Conservation (phyloP, 2,329 filamentous ascomycete species). For the Verticillium tricorpus region DNA sequence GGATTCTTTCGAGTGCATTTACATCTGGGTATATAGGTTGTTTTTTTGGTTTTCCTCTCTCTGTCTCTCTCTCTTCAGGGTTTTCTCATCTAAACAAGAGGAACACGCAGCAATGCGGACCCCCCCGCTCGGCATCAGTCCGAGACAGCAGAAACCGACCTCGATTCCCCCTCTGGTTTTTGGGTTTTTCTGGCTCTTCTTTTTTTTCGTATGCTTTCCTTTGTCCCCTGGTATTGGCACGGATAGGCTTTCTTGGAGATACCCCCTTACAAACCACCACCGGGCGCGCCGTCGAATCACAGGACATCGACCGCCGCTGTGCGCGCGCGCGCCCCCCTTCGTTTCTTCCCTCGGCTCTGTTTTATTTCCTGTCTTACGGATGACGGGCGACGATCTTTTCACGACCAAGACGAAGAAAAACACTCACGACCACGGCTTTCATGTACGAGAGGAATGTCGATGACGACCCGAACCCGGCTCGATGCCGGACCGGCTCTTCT, state of each 20-base stretch:
- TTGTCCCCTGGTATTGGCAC: conserved; percentile 31
- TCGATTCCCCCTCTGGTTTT: conserved; percentile 35
- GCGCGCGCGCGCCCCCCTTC: background rate
- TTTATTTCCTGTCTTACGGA: conserved; percentile 37
- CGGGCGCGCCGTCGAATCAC: conserved; percentile 33
- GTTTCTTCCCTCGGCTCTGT: conserved; percentile 21
- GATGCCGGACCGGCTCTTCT: conserved; percentile 23
- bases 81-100: conserved; percentile 44
- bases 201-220: conserved; percentile 22
- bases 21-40: conserved; percentile 46
- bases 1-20: conserved; percentile 48
- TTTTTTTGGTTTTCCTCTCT: conserved; percentile 26
- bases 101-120: conserved; percentile 62
- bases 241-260: conserved; percentile 37
- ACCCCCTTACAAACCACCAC: conserved; percentile 26
- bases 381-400: conserved; percentile 41
- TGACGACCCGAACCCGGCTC: conserved; percentile 21
- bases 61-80: conserved; percentile 21
- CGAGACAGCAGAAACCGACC: conserved; percentile 40
- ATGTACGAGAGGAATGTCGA: conserved; percentile 17
- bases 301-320: background rate
- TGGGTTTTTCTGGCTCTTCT: background rate
- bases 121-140: conserved; percentile 37
- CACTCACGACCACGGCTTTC: conserved; percentile 21
- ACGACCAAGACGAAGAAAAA: conserved; percentile 31